Evolutionary conservation across 305 asterid genomes (phyloP), one percentile per base, ranked within the genome.

Genomic region (Fraxinus ornus): DNA sequence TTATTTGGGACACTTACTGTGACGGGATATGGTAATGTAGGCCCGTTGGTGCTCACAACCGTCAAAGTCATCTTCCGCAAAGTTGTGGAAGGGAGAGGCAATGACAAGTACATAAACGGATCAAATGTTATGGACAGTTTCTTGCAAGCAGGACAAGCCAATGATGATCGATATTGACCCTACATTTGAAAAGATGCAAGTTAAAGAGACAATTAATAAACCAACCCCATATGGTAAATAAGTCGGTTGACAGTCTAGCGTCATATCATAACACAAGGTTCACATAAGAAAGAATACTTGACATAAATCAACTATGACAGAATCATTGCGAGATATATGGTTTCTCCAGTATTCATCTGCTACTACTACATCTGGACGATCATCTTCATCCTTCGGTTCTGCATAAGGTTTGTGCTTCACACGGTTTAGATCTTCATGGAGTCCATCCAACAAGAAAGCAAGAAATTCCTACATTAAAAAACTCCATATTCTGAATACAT

Each of bases 391-490:
- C 84, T 89, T 89, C 19, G 90, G 83, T 84, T 89, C 88, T 44
- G 87, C 30, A 80, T 93, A 92, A 36, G 97, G 97, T 86, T 93
- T 93, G 62, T 76, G 83, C 84, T 91, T 93, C 86, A 94, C 98
- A 30, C 95, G 97, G 78, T 92, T 93, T 73, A 94, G 89, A 88
- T 94, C 98, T 89, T 93, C 98, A 72, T 94, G 97, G 83, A 94
- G 95, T 36, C 96, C 97, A 90, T 93, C 97, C 91, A 94, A 86
- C 85, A 94, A 85, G 77, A 89, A 93, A 7, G 95, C 89, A 84
- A 93, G 97, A 83, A 92, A 89, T 84, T 94, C 98, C 98, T 94
- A 85, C 78, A 75, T 75, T 19, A 44, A 9, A 76, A 17, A 57
- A 80, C 5, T 26, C 21, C 37, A 68, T 49, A 15, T 77, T 72